Percentiles rank a stretch among this genome's conserved stretches.
phyloP scores from a whole-genome alignment of 108 stramenopile genomes.

The Skeletonema tropicum region DNA sequence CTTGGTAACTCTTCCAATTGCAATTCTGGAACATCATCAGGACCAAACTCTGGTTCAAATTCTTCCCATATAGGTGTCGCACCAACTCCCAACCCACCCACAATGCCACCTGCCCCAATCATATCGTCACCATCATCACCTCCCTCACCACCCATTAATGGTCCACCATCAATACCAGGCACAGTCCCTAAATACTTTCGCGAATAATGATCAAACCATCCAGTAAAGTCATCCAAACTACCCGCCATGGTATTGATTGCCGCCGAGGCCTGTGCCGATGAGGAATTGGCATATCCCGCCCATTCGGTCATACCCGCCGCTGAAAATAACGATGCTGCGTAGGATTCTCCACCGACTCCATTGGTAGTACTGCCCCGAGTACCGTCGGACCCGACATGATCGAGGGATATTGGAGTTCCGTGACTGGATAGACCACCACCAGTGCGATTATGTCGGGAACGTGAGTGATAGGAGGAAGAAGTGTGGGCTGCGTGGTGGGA shows the following conservation, averaged over 20 bases:
- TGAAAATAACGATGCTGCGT: constrained; percentile 19
- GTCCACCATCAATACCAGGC: constrained; percentile 44
- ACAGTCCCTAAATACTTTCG: constrained; percentile 43
- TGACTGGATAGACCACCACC: constrained; percentile 26
- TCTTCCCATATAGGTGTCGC: constrained; percentile 28
- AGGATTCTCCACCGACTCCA: constrained; percentile 4
- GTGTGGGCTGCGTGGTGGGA: not conserved
- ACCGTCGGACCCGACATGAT: constrained; percentile 33
- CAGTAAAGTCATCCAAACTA: constrained; percentile 41
- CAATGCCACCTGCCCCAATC: constrained; percentile 13
- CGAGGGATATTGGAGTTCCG: constrained; percentile 33
- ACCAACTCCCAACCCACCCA: constrained; percentile 7
- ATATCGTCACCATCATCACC: constrained; percentile 9
- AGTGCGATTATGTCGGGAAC: constrained; percentile 8
- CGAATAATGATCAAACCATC: constrained; percentile 55
- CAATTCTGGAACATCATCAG: constrained; percentile 46
- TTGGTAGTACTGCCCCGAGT: constrained; percentile 11
- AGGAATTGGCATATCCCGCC: constrained; percentile 27
- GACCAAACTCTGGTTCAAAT: constrained; percentile 49
- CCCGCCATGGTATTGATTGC: constrained; percentile 21
- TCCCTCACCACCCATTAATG: constrained; percentile 14
- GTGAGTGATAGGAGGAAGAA: constrained; percentile 8
- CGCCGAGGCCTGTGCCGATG: constrained; percentile 15
- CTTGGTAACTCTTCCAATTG: constrained; percentile 42
- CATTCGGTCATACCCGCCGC: constrained; percentile 31